These are phyloP conservation scores for Fusarium metavorans DNA, from an alignment of 2,329 filamentous ascomycete genomes.

Conservation along the genomic window DNA sequence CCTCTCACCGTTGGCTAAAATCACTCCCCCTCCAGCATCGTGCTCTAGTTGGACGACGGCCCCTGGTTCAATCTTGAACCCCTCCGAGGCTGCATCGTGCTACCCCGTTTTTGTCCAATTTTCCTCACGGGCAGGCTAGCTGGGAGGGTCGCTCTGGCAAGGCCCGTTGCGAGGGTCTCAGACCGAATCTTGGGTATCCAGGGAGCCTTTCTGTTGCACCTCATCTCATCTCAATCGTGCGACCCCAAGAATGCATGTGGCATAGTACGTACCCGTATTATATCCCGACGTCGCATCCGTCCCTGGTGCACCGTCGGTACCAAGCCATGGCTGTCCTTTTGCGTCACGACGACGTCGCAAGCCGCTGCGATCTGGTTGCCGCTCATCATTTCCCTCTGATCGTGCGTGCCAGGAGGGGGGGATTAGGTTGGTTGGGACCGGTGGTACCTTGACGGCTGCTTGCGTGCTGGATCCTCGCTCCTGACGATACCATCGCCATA, in stretches of 20 bases:
- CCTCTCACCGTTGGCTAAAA: constrained; percentile 34
- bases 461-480: background rate
- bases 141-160: background rate
- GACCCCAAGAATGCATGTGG: constrained; percentile 11
- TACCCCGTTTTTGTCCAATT: constrained; percentile 8
- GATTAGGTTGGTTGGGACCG: background rate
- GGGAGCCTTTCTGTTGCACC: constrained; percentile 33
- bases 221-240: constrained; percentile 33
- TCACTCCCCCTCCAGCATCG: constrained; percentile 15
- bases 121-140: background rate
- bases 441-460: background rate
- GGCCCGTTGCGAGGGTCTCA: constrained; percentile 29
- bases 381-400: constrained; percentile 1
- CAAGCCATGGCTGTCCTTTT: constrained; percentile 13
- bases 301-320: constrained; percentile 14
- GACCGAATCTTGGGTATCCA: constrained; percentile 22
- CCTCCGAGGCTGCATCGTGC: constrained; percentile 10
- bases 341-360: constrained; percentile 21
- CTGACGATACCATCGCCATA: background rate
- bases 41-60: background rate
- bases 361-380: constrained; percentile 5
- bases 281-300: constrained; percentile 33
- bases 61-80: constrained; percentile 10
- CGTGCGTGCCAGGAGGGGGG: background rate
- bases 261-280: constrained; percentile 6